A percentile compares a stretch with the other conserved stretches of the same genome.
Evolutionary conservation across 176 grass and related monocot genomes (phyloP).

Genomic region (Tuctoria greenei): DNA sequence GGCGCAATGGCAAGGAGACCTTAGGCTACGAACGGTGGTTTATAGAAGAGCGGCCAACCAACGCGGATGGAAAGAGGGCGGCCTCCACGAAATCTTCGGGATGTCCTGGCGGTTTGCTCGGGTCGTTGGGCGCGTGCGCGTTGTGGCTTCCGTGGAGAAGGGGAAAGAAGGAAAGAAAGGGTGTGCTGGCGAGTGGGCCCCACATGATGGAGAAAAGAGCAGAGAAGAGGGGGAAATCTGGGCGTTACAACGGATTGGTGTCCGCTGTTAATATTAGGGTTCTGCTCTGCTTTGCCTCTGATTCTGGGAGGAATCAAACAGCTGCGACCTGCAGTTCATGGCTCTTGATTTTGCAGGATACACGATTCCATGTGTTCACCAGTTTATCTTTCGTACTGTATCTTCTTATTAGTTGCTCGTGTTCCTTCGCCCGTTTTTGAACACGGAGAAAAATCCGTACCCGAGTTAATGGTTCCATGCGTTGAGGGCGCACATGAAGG

Average conservation of each 20-base stretch:
- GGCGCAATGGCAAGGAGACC: no score
- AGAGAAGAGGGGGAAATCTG: no score
- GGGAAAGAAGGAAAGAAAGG: no score
- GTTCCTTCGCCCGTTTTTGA: neutral
- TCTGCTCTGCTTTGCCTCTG: neutral
- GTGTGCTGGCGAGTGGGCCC: no score
- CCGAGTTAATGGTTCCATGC: constrained; percentile 41
- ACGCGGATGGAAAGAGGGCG: no score
- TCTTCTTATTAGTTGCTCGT: neutral
- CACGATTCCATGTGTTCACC: neutral
- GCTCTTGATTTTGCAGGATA: neutral
- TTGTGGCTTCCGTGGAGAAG: no score
- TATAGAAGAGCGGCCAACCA: no score
- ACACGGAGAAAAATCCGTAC: neutral
- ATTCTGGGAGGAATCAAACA: constrained; percentile 15
- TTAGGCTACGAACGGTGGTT: no score
- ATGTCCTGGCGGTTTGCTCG: no score
- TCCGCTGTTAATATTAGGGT: neutral
- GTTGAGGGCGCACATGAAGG: constrained; percentile 56
- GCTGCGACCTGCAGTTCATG: neutral
- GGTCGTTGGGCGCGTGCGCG: no score
- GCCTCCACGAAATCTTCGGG: no score
- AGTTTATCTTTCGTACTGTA: neutral
- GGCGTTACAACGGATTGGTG: neutral
- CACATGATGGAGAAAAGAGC: no score